A percentile compares a stretch with the other conserved stretches of the same genome.
Conservation (phyloP, 768 basidiomycete genomes). For the Tricholoma furcatifolium region DNA sequence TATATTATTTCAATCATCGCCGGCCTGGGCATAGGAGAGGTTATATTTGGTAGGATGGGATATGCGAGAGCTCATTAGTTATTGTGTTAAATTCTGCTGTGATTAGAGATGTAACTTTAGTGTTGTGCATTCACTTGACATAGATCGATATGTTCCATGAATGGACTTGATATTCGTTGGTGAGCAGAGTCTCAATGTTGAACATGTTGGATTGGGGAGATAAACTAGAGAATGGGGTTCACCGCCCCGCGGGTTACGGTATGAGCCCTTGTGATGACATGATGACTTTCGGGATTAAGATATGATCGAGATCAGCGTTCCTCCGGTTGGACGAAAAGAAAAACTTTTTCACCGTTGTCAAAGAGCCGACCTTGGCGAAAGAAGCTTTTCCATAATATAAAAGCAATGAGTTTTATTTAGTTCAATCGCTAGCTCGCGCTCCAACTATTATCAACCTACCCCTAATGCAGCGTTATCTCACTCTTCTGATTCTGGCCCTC, state of each 20-base stretch:
- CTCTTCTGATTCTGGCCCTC: conserved; percentile 36
- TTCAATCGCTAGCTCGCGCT: not conserved
- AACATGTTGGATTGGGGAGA: too few relatives aligned
- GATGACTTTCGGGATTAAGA: not conserved
- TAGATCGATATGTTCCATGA: too few relatives aligned
- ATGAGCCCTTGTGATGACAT: too few relatives aligned
- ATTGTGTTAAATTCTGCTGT: not conserved
- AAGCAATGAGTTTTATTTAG: not conserved
- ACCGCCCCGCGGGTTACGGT: too few relatives aligned
- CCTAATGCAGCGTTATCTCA: conserved; percentile 16
- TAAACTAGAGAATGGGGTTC: too few relatives aligned
- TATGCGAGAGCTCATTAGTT: conserved; percentile 15
- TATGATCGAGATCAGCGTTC: not conserved
- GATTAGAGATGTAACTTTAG: not conserved
- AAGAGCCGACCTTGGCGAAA: not conserved
- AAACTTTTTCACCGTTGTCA: conserved; percentile 22
- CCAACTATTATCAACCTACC: not conserved
- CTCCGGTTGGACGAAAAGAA: conserved; percentile 11
- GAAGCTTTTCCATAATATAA: not conserved
- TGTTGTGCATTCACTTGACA: too few relatives aligned
- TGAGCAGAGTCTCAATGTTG: too few relatives aligned
- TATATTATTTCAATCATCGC: conserved; percentile 72
- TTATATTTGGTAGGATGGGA: conserved; percentile 61
- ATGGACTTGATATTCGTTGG: too few relatives aligned
- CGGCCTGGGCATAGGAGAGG: conserved; percentile 75